These are phyloP conservation scores for Phytopythium ostracodes DNA, from an alignment of 352 stramenopile genomes.

Conservation along the genomic window DNA sequence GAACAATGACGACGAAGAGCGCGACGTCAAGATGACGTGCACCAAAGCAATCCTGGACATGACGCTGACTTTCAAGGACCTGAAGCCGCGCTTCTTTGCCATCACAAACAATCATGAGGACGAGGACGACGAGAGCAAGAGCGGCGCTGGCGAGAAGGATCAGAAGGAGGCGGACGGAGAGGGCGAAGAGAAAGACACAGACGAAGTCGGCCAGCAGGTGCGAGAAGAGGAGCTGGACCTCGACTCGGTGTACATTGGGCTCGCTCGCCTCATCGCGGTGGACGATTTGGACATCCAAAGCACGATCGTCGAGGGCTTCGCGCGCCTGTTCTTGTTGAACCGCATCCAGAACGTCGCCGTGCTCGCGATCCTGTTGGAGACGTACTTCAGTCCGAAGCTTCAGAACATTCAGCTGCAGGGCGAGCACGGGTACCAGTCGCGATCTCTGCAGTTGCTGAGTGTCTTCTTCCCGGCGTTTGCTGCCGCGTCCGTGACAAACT, in stretches of 20 bases:
- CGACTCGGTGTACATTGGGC: slow-evolving; percentile 52
- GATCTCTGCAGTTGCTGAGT: slow-evolving; percentile 63
- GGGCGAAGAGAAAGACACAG: slow-evolving; percentile 17
- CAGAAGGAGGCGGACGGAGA: slow-evolving; percentile 20
- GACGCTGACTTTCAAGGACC: slow-evolving; percentile 53
- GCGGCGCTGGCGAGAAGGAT: slow-evolving; percentile 8
- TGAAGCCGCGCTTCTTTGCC: slow-evolving; percentile 48
- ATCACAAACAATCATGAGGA: slow-evolving; percentile 8
- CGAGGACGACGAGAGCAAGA: neutral
- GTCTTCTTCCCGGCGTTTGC: slow-evolving; percentile 76
- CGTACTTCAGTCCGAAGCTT: slow-evolving; percentile 61
- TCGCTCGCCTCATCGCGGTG: slow-evolving; percentile 45
- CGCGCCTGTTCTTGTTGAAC: slow-evolving; percentile 69
- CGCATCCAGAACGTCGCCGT: slow-evolving; percentile 62
- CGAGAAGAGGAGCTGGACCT: slow-evolving; percentile 40
- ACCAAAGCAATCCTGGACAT: slow-evolving; percentile 70
- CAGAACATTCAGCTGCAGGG: slow-evolving; percentile 46
- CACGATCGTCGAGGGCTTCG: slow-evolving; percentile 74
- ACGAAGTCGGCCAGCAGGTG: neutral
- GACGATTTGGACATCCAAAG: slow-evolving; percentile 71
- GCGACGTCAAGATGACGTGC: slow-evolving; percentile 73
- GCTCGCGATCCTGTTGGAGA: slow-evolving; percentile 62
- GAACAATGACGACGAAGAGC: slow-evolving; percentile 76
- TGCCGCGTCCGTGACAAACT: slow-evolving; percentile 46
- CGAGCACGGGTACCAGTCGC: slow-evolving; percentile 58